phyloP scores from a whole-genome alignment of 192 early-diverging fungal species.

The Lobosporangium transversale region DNA sequence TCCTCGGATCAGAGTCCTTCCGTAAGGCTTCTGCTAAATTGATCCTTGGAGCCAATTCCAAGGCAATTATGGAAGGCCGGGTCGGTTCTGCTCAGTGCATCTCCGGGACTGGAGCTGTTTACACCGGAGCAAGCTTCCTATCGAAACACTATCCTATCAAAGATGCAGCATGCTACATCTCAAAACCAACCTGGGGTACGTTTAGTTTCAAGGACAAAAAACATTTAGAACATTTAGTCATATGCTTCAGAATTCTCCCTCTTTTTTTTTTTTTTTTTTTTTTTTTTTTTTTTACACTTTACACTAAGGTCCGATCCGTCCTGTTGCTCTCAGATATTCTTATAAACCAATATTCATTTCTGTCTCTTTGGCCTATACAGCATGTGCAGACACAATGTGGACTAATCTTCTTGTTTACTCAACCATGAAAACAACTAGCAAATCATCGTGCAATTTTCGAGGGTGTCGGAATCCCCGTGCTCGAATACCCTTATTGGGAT shows the following conservation, averaged over 20 bases:
- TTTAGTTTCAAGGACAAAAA: too few relatives aligned
- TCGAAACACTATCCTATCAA: conserved; percentile 69
- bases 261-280: conserved; percentile 2
- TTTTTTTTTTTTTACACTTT: background rate
- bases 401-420: conserved; percentile 1
- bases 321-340: too few relatives aligned
- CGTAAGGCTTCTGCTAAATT: conserved; percentile 80
- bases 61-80: conserved; percentile 73
- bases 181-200: conserved; percentile 96
- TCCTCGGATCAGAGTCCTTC: conserved; percentile 83
- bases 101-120: conserved; percentile 94
- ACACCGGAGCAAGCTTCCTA: conserved; percentile 88
- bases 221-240: too few relatives aligned
- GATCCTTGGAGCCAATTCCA: conserved; percentile 83
- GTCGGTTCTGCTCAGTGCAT: conserved; percentile 87
- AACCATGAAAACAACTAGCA: background rate
- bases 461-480: conserved; percentile 82
- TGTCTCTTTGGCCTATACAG: too few relatives aligned
- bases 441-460: conserved; percentile 85
- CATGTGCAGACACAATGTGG: background rate
- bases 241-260: too few relatives aligned
- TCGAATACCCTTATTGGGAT: conserved; percentile 94
- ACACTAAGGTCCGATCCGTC: too few relatives aligned
- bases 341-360: too few relatives aligned
- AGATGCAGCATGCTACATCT: conserved; percentile 80